Evolutionary conservation across 2,329 filamentous ascomycete genomes (phyloP), one percentile per base, ranked within the genome.

Genomic region (Colletotrichum higginsianum): DNA sequence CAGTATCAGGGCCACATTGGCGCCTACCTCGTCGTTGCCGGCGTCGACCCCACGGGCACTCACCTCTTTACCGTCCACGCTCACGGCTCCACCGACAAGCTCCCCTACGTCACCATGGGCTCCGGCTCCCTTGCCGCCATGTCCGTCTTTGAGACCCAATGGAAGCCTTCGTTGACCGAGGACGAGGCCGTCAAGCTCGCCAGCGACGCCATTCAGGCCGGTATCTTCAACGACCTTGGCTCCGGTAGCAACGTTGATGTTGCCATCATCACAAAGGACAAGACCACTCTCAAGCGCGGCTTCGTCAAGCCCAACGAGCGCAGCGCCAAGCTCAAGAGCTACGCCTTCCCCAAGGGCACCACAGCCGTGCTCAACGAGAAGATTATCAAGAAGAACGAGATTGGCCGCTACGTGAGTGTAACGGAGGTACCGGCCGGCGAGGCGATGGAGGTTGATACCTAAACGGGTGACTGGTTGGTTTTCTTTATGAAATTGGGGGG

Each of bases 31-130:
- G 96, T 99, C 76, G 94, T 99, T 70, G 96, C 96, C 47, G 96
- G 96, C 75, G 95, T 97, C 80, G 96, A 99, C 82, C 96, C 97
- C 44, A 99, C 96, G 0, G 96, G 96, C 78, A 91, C 93, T 56
- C 95, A 98, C 79, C 92, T 99, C 74, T 99, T 97, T 88, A 99
- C 97, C 75, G 96, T 99, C 53, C 96, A 99, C 85, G 96, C 96
- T 72, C 97, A 99, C 87, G 96, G 97, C 76, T 96, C 93, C 79
- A 99, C 96, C 73, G 96, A 99, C 86, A 99, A 98, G 88, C 92
- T 99, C 60, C 96, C 96, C 61, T 99, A 99, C 83, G 97, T 99
- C 76, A 99, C 97, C 75, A 99, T 99, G 96, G 96, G 96, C 66
- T 97, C 94, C 30, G 96, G 96, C 75, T 98, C 94, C 58, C 87